Evolutionary conservation across 139 green algal genomes (phyloP), one percentile per base, ranked within the genome.

Genomic region (Chlorella vulgaris): DNA sequence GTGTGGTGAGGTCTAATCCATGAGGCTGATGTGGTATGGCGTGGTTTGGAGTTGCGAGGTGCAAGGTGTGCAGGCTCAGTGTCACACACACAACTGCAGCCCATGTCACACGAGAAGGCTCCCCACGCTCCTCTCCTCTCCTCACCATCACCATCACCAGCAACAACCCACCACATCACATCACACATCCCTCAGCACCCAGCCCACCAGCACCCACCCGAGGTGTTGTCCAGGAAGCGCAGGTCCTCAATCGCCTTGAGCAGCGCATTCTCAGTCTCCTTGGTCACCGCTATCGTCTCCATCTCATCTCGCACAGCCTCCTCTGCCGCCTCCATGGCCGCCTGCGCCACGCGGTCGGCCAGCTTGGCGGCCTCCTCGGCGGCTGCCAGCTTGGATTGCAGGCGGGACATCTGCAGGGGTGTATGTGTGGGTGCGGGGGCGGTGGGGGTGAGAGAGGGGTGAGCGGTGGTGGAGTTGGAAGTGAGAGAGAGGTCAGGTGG

Each of bases 251-350:
- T 83, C 2, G 91, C 91, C 51, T 93, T 93, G 47, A 79, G 81
- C 47, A 96, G 81, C 38, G 91, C 91, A 19, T 39, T 68, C 81
- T 92, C 80, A 36, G 87, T 94, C 66, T 91, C 90, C 66, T 91
- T 91, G 60, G 86, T 84, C 55, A 92, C 88, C 53, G 84, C 65
- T 36, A 81, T 77, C 73, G 85, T 88, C 74, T 96, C 92, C 85
- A 96, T 96, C 86, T 97, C 94, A 40, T 95, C 91, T 35, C 90
- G 89, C 22, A 96, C 92, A 39, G 92, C 93, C 43, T 84, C 69
- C 85, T 96, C 92, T 4, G 92, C 92, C n/a, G 90, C 88, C 78
- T 88, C 86, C 94, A 96, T 97, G 42, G 91, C 91, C 29, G 85
- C 87, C 10, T 87, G 84, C 2, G 93, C 90, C 21, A 93, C 86